Evolutionary conservation across 176 grass and related monocot genomes (phyloP).

Genomic region (Paspalum notatum): DNA sequence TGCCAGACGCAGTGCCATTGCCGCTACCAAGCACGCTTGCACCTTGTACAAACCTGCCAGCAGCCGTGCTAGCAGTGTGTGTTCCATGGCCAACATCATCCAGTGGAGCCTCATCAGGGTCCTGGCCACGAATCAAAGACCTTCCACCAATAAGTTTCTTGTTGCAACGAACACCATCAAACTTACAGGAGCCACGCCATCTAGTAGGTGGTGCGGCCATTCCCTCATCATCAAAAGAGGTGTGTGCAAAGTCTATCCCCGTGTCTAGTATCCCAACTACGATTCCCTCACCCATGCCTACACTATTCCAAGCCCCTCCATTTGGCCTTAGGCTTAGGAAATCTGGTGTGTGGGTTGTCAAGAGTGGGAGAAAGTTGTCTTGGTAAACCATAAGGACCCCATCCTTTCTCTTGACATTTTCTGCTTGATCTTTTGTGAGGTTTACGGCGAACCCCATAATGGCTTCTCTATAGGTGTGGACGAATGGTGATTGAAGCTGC

Average conservation of each 20-base stretch:
- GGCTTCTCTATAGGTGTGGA: constrained; percentile 53
- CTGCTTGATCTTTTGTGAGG: constrained; percentile 32
- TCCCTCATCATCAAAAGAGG: constrained; percentile 52
- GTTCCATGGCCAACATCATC: constrained; percentile 58
- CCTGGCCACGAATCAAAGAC: not conserved
- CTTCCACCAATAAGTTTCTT: constrained; percentile 55
- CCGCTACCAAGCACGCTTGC: constrained; percentile 53
- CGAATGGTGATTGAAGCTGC: not conserved
- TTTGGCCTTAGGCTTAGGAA: constrained; percentile 36
- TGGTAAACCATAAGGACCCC: constrained; percentile 35
- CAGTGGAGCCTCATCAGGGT: not conserved
- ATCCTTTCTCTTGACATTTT: constrained; percentile 26
- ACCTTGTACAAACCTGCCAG: constrained; percentile 39
- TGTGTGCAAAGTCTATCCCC: constrained; percentile 37
- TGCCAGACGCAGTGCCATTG: constrained; percentile 52
- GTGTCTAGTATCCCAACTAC: constrained; percentile 54
- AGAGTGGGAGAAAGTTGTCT: constrained; percentile 29
- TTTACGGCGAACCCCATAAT: constrained; percentile 44
- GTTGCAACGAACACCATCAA: constrained; percentile 23
- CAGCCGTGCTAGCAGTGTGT: constrained; percentile 56
- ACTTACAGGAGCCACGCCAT: constrained; percentile 48
- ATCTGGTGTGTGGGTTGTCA: constrained; percentile 54
- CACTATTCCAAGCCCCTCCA: constrained; percentile 33
- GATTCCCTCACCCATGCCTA: constrained; percentile 53
- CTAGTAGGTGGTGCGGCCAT: constrained; percentile 37